Evolutionary conservation across 352 stramenopile species (phyloP).

Genomic region (Globisporangium camurandrum): DNA sequence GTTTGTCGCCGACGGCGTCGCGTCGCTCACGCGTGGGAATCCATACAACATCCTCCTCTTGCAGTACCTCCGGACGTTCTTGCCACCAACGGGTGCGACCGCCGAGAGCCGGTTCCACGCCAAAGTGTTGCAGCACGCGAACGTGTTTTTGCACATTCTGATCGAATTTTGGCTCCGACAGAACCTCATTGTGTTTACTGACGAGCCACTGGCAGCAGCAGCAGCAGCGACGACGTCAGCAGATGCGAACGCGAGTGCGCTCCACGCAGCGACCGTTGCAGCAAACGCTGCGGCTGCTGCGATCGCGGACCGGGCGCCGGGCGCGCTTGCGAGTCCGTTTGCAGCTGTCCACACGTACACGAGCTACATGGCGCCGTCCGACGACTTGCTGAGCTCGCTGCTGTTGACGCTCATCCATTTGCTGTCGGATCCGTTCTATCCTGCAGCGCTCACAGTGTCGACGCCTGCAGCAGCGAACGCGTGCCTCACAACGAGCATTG

Average conservation of each 20-base stretch:
- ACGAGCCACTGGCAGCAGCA: conserved; percentile 27
- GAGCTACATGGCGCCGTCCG: conserved; percentile 77
- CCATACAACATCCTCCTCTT: conserved; percentile 82
- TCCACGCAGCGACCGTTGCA: background rate
- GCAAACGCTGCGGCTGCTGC: conserved; percentile 3
- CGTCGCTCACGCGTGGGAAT: conserved; percentile 55
- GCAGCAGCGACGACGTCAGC: conserved; percentile 5
- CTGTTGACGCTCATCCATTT: conserved; percentile 79
- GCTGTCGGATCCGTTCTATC: conserved; percentile 76
- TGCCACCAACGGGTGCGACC: conserved; percentile 49
- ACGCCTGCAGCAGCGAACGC: conserved; percentile 22
- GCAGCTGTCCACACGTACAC: conserved; percentile 72
- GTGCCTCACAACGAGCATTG: conserved; percentile 71
- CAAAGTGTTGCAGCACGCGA: conserved; percentile 71
- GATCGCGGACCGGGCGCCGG: conserved; percentile 6
- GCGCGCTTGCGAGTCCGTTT: conserved; percentile 54
- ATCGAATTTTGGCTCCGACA: conserved; percentile 88
- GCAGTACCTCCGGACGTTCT: conserved; percentile 75
- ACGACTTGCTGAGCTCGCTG: conserved; percentile 76
- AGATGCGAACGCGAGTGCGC: background rate
- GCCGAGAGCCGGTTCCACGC: conserved; percentile 72
- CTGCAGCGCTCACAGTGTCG: conserved; percentile 31
- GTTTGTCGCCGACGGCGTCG: conserved; percentile 61
- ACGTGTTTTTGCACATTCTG: conserved; percentile 77
- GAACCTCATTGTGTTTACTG: conserved; percentile 79